A percentile compares a stretch with the other conserved stretches of the same genome.
phyloP scores from a whole-genome alignment of 2,329 filamentous ascomycete species.

The Colletotrichum higginsianum region DNA sequence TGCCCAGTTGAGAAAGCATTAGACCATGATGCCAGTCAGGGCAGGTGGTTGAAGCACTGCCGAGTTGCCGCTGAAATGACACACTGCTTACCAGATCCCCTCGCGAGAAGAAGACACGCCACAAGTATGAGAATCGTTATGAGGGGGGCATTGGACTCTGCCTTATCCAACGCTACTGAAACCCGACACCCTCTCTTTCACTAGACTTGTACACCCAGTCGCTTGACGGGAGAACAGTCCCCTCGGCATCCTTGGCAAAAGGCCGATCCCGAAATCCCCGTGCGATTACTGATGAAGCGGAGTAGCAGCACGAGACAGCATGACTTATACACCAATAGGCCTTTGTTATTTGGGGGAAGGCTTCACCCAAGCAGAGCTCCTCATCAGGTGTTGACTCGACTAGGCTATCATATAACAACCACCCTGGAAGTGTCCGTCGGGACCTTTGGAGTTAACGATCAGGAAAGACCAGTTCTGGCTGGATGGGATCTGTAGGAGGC shows the following conservation, averaged over 20 bases:
- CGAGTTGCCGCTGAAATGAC: neutral
- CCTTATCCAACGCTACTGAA: neutral
- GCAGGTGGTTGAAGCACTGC: neutral
- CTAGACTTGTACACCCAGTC: neutral
- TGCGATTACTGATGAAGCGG: neutral
- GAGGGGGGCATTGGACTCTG: neutral
- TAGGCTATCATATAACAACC: no score
- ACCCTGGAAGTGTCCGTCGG: constrained; percentile 4
- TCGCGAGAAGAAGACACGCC: neutral
- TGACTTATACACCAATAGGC: neutral
- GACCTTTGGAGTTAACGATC: neutral
- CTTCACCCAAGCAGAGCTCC: neutral
- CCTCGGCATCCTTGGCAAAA: constrained; percentile 28
- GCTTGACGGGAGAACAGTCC: constrained; percentile 13
- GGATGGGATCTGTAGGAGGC: neutral
- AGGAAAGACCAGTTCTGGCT: no score
- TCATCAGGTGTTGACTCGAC: neutral
- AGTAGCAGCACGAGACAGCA: constrained; percentile 1
- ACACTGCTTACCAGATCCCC: no score
- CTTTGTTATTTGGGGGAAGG: neutral
- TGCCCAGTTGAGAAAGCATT: no score
- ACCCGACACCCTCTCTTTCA: neutral
- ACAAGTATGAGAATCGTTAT: neutral
- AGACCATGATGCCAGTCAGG: neutral
- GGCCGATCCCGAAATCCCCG: constrained; percentile 12